Conservation (phyloP, 208 protist species). For the Acanthamoeba healyi region DNA sequence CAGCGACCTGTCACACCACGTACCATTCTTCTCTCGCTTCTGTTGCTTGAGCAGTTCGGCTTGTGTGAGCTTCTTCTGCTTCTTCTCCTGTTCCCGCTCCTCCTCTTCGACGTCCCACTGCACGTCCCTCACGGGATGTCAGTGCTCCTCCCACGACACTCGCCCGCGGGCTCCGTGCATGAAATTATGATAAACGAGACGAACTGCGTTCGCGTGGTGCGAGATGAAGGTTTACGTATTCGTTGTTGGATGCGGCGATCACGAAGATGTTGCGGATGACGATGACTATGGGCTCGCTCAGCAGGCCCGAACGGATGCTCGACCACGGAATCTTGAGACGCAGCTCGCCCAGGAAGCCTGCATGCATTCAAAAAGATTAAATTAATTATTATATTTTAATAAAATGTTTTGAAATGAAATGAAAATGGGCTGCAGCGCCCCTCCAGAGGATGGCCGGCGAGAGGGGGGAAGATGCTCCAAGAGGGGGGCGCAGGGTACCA, state of each 20-base stretch:
- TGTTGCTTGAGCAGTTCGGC: conserved; percentile 50
- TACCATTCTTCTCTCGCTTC: conserved; percentile 36
- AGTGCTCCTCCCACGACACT: too few relatives aligned
- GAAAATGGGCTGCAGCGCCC: too few relatives aligned
- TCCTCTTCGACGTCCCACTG: conserved; percentile 56
- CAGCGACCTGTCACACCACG: background rate
- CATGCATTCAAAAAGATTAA: background rate
- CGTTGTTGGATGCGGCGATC: conserved; percentile 31
- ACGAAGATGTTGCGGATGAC: conserved; percentile 52
- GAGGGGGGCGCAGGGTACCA: conserved; percentile 27
- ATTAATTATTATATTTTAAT: too few relatives aligned
- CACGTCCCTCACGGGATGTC: background rate
- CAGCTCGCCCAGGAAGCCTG: conserved; percentile 68
- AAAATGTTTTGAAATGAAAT: too few relatives aligned
- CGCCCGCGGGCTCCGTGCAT: background rate
- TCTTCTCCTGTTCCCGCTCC: conserved; percentile 67
- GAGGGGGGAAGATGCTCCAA: too few relatives aligned
- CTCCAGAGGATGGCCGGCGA: too few relatives aligned
- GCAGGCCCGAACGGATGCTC: conserved; percentile 39
- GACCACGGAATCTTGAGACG: conserved; percentile 69
- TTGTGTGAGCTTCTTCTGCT: conserved; percentile 69
- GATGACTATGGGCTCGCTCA: conserved; percentile 71
- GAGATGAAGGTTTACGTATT: conserved; percentile 29
- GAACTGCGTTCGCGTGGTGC: background rate
- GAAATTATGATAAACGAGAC: background rate